Percentiles rank a stretch among this genome's conserved stretches.
Evolutionary conservation across 805 yeast genomes (phyloP).

Genomic region (Nakazawaea populi): DNA sequence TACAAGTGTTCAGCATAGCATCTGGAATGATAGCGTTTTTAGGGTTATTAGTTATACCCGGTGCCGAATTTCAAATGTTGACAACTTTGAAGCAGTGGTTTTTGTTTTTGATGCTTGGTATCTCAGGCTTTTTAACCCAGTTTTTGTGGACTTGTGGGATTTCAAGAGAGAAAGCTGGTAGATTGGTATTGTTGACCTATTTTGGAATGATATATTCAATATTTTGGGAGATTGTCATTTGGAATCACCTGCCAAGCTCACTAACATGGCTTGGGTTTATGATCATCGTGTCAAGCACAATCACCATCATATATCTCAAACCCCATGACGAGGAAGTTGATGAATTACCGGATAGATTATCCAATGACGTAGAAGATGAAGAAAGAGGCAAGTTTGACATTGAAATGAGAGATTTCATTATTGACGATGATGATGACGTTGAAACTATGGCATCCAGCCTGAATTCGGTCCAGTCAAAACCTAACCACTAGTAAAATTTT

Average conservation of each 20-base stretch:
- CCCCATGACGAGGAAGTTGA: slow-evolving; percentile 1
- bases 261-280: slow-evolving; percentile 34
- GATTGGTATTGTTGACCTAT: slow-evolving; percentile 35
- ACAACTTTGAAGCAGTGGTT: slow-evolving; percentile 28
- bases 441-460: neutral
- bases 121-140: slow-evolving; percentile 41
- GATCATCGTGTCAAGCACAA: slow-evolving; percentile 32
- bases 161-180: slow-evolving; percentile 38
- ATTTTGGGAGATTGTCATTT: slow-evolving; percentile 36
- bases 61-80: slow-evolving; percentile 24
- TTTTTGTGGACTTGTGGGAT: slow-evolving; percentile 40
- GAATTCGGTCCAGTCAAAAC: neutral
- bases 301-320: slow-evolving; percentile 7
- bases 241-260: slow-evolving; percentile 37
- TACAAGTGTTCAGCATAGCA: slow-evolving; percentile 35
- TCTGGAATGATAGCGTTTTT: slow-evolving; percentile 27
- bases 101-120: slow-evolving; percentile 32
- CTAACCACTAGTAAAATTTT: neutral
- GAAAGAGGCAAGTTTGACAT: neutral
- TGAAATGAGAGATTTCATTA: slow-evolving; percentile 1
- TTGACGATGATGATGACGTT: neutral
- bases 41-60: slow-evolving; percentile 28
- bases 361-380: neutral
- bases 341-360: neutral
- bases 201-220: slow-evolving; percentile 38